A percentile compares a stretch with the other conserved stretches of the same genome.
Evolutionary conservation across 2,329 filamentous ascomycete species (phyloP).

Genomic region (Aspergillus carbonarius): DNA sequence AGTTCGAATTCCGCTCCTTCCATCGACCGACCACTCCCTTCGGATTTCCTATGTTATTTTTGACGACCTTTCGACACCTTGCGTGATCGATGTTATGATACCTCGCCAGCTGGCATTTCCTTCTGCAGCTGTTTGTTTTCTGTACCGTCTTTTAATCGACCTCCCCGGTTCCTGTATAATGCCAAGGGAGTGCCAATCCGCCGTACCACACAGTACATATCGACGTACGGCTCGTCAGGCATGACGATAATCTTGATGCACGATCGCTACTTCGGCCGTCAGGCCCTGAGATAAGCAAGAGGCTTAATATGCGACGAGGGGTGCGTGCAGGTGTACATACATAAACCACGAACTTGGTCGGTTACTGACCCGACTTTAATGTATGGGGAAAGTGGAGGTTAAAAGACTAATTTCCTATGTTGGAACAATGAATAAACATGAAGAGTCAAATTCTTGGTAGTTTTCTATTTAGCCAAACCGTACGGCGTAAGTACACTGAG

Average conservation of each 20-base stretch:
- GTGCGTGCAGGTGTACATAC: slow-evolving; percentile 36
- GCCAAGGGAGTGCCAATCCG: slow-evolving; percentile 21
- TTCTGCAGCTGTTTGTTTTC: slow-evolving; percentile 29
- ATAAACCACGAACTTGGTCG: slow-evolving; percentile 19
- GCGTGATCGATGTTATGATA: slow-evolving; percentile 20
- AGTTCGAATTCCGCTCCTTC: slow-evolving; percentile 3
- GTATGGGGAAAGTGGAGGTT: slow-evolving; percentile 23
- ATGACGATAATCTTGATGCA: slow-evolving; percentile 17
- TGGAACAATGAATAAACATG: slow-evolving; percentile 20
- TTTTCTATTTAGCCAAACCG: not conserved
- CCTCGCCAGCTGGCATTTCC: slow-evolving; percentile 25
- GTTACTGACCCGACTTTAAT: slow-evolving; percentile 25
- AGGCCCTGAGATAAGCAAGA: slow-evolving; percentile 7
- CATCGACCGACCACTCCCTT: slow-evolving; percentile 15
- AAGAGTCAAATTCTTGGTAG: not conserved
- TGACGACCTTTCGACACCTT: slow-evolving; percentile 19
- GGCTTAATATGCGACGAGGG: slow-evolving; percentile 2
- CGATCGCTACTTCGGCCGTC: slow-evolving; percentile 7
- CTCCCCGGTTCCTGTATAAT: slow-evolving; percentile 32
- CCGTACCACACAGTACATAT: slow-evolving; percentile 32
- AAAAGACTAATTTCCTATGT: slow-evolving; percentile 34
- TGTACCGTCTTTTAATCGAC: slow-evolving; percentile 35
- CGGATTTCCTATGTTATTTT: slow-evolving; percentile 24
- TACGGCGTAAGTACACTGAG: too few relatives aligned
- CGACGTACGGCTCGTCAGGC: slow-evolving; percentile 22